Conservation (phyloP, 495 filamentous ascomycete species). For the Xylaria sp. region DNA sequence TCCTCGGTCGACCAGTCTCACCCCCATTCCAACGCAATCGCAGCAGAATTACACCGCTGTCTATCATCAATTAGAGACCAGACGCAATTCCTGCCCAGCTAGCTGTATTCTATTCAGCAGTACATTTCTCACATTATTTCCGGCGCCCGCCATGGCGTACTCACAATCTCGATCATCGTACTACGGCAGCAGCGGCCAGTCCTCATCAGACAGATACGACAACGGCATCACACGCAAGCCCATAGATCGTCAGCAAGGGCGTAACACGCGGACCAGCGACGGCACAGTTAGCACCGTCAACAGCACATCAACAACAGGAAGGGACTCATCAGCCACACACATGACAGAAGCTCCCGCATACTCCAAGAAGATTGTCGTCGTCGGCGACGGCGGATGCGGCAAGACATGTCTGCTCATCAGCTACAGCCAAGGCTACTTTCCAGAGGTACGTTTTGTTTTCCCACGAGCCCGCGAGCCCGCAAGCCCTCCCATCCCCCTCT, state of each 20-base stretch:
- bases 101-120: constrained; percentile 23
- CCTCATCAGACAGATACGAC: constrained; percentile 47
- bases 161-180: constrained; percentile 55
- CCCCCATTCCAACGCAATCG: constrained; percentile 34
- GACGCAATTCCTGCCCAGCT: background rate
- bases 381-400: constrained; percentile 96
- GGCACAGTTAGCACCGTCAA: constrained; percentile 80
- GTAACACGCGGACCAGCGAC: constrained; percentile 63
- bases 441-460: no score
- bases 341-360: constrained; percentile 89
- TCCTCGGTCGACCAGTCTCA: constrained; percentile 36
- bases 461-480: no score
- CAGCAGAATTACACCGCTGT: background rate
- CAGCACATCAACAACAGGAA: constrained; percentile 66
- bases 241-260: constrained; percentile 48
- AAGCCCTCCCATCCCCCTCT: constrained; percentile 33
- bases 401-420: constrained; percentile 99
- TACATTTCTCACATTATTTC: constrained; percentile 20
- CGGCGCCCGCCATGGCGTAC: constrained; percentile 48
- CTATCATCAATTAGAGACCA: constrained; percentile 20
- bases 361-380: constrained; percentile 98
- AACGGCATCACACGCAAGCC: constrained; percentile 46
- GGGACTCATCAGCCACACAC: constrained; percentile 79
- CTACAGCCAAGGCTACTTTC: constrained; percentile 97
- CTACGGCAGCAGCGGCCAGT: constrained; percentile 39